Evolutionary conservation across 345 rosid species (phyloP), one percentile per base, ranked within the genome.

Genomic region (Trapa bicornis): DNA sequence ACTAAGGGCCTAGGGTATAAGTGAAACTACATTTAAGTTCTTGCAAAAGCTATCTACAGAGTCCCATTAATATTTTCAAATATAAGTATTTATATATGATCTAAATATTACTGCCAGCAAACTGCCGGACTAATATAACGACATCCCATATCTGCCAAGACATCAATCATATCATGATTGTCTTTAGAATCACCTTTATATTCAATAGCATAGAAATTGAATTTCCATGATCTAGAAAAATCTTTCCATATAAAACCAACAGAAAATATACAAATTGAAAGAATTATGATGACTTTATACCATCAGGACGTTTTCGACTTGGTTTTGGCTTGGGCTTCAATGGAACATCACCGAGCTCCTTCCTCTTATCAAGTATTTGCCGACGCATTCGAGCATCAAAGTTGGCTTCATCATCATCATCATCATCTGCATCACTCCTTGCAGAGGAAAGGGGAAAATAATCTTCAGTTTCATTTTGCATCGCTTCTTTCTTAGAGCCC

Each of bases 351-450:
- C 87, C 91, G 72, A 86, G 70, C 70, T 94, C 91, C 66, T 81
- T 81, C 53, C 84, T 79, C 81, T 78, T 87, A 67, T 61, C 78
- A 70, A 89, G 92, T 77, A 89, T 83, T 73, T 81, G 86, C 60
- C 77, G 85, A 65, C 93, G 89, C 97, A 94, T 94, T 76, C 83
- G 80, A 63, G 85, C 85, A 84, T 94, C 96, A 85, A 94, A 94
- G 72, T 67, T 80, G 66, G 78, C 83, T 67, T 91, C 97, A 68
- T 89, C 72, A 0, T 68, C 87, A 0, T 68, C 87, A 22, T 76
- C 87, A 67, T 82, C 83, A 35, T 77, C 81, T 66, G 72, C 77
- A 66, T 76, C 81, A 60, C 39, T 38, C 45, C 61, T 58, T 47
- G 47, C 50, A 11, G 57, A 61, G 37, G 72, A 63, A 73, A 72